phyloP scores from a whole-genome alignment of 2,329 filamentous ascomycete species.

The Colletotrichum liriopes region DNA sequence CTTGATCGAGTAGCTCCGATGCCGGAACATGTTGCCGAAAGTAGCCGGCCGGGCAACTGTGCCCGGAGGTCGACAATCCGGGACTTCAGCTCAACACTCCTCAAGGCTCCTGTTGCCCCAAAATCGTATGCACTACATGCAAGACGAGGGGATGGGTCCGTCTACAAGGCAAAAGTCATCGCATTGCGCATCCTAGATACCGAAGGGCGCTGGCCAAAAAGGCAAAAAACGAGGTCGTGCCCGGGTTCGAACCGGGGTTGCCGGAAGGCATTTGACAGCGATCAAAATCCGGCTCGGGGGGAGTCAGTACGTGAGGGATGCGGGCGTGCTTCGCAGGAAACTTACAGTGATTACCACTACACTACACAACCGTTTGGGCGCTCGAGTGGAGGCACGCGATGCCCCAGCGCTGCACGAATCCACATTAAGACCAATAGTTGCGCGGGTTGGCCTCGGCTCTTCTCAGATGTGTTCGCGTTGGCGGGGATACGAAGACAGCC shows the following conservation, averaged over 20 bases:
- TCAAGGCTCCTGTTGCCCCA: background rate
- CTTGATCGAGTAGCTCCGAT: constrained; percentile 14
- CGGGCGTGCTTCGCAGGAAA: background rate
- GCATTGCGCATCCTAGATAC: background rate
- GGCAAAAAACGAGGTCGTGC: constrained; percentile 25
- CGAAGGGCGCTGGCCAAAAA: background rate
- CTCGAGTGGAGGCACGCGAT: constrained; percentile 34
- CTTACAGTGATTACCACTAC: constrained; percentile 43
- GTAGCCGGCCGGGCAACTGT: background rate
- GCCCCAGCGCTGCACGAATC: background rate
- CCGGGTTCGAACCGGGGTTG: constrained; percentile 43
- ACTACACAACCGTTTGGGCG: constrained; percentile 36
- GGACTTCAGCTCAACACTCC: background rate
- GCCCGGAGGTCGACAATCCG: background rate
- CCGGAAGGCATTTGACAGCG: constrained; percentile 15
- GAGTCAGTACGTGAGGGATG: constrained; percentile 1
- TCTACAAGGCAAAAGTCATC: background rate
- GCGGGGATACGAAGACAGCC: background rate
- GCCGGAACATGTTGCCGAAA: constrained; percentile 20
- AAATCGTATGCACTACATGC: background rate
- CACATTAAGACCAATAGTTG: constrained; percentile 25
- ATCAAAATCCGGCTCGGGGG: constrained; percentile 37
- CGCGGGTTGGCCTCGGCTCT: background rate
- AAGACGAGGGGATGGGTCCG: rapidly evolving
- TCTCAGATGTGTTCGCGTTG: background rate